A percentile compares a stretch with the other conserved stretches of the same genome.
phyloP scores from a whole-genome alignment of 164 flowering plant species.

The Protea cynaroides region DNA sequence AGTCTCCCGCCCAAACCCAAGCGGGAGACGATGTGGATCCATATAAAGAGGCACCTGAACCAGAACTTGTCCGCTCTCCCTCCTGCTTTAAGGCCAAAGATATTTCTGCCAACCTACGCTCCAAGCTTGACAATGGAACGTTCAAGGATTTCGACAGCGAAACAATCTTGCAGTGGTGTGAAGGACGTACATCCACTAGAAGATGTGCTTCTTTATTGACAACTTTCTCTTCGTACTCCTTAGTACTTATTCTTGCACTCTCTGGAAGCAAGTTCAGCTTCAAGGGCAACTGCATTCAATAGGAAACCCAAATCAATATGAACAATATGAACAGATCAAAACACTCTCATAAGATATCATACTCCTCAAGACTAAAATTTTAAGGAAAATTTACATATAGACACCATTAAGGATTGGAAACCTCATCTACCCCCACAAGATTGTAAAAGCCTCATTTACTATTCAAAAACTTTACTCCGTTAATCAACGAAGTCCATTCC shows the following conservation, averaged over 20 bases:
- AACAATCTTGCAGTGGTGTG: constrained; percentile 78
- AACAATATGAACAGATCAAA: not conserved
- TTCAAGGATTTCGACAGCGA: constrained; percentile 73
- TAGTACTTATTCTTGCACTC: constrained; percentile 65
- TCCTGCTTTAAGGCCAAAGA: constrained; percentile 41
- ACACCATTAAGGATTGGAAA: no score
- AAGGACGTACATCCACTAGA: constrained; percentile 82
- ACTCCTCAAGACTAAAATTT: no score
- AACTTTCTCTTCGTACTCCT: constrained; percentile 57
- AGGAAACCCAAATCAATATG: not conserved
- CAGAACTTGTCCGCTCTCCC: constrained; percentile 22
- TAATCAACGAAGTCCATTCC: no score
- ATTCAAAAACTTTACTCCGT: no score
- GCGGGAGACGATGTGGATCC: no score
- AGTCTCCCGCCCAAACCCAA: no score
- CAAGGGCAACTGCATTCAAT: constrained; percentile 51
- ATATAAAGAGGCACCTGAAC: constrained; percentile 40
- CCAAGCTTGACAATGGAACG: constrained; percentile 67
- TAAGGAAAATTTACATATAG: no score
- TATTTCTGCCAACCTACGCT: constrained; percentile 44
- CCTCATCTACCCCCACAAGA: no score
- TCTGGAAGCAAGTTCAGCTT: constrained; percentile 59
- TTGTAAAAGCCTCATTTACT: no score
- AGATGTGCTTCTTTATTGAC: constrained; percentile 59
- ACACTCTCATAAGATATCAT: no score